Evolutionary conservation across 2,329 filamentous ascomycete species (phyloP), one percentile per base, ranked within the genome.

Genomic region (Pseudogymnoascus sp.): DNA sequence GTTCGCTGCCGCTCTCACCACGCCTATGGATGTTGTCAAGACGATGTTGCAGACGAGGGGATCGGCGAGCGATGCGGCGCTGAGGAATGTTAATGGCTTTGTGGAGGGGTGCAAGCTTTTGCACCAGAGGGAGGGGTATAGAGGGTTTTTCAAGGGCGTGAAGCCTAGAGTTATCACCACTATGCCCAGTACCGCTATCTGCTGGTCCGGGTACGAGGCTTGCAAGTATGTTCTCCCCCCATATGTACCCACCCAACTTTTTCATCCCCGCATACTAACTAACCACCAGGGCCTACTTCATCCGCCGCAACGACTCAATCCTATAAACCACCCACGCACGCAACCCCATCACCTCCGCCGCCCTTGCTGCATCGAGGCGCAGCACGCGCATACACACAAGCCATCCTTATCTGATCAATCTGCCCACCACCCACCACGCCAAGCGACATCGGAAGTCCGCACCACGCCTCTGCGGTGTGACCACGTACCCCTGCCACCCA

Each of bases 171-270:
- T 99, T 59, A 87, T 99, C 67, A 97, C 93, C 10, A 96, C 95
- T 1, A 97, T 97, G 89, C 95, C 95, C 19, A 97, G 93, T 78
- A 99, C 95, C 35, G 95, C 95, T n/a, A 99, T 99, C 73, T 99
- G 95, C 82, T 99, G 95, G 95, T 95, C 85, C 40, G 85, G 85
- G 31, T 88, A 88, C 69, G 85, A 88, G 71, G 85, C 85, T 67
- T 87, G 83, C 69, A 88, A 88, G 85, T 87, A 76, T 71, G 83
- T 78, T 21, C 60, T 33, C n/a, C 21, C 21, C 26, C 28, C 35
- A 15, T 31, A 8, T 44, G 28, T 35, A 15, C 28, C 21, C n/a
- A 26, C 40, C n/a, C n/a, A n/a, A 7, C 9, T 17, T 17, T 17
- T 40, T 2, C 7, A 9, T 40, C 35, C 36, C 9, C n/a, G 38